Percentiles rank a stretch among this genome's conserved stretches.
Evolutionary conservation across 169 alveolate genomes (phyloP).

Genomic region (Perkinsus olseni): DNA sequence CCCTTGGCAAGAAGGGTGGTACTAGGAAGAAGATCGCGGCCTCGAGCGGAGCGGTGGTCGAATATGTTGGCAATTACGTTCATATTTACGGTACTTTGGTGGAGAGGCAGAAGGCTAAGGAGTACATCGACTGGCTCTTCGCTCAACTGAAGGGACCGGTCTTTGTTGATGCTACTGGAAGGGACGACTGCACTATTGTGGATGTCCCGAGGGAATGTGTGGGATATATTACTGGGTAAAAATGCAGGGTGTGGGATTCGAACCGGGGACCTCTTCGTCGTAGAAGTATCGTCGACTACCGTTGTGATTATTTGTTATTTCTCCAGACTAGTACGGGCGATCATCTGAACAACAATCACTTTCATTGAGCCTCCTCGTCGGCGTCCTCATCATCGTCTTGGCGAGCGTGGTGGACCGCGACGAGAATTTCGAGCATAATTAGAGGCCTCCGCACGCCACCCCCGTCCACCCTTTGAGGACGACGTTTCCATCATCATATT

Average conservation of each 20-base stretch:
- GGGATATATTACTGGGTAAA: neutral
- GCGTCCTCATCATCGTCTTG: neutral
- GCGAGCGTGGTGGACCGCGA: too few species aligned
- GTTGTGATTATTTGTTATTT: neutral
- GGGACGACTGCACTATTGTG: constrained; percentile 17
- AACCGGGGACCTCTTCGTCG: neutral
- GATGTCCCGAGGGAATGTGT: constrained; percentile 10
- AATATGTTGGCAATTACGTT: constrained; percentile 34
- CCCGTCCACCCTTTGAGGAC: too few species aligned
- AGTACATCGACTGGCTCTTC: constrained; percentile 32
- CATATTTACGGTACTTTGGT: constrained; percentile 19
- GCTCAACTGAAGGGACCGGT: constrained; percentile 21
- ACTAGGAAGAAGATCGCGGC: constrained; percentile 47
- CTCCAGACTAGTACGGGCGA: neutral
- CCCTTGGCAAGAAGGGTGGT: constrained; percentile 46
- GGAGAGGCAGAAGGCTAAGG: constrained; percentile 19
- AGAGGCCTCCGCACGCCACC: too few species aligned
- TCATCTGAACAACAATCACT: neutral
- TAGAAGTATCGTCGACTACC: too few species aligned
- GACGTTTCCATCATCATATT: too few species aligned
- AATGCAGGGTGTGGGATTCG: neutral
- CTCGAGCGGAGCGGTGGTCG: constrained; percentile 47
- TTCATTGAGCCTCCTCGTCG: neutral
- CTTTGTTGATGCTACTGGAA: constrained; percentile 1
- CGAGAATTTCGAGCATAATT: too few species aligned